A percentile compares a stretch with the other conserved stretches of the same genome.
These are phyloP conservation scores for Fraxinus platypoda DNA, from an alignment of 305 asterid species.

Conservation along the genomic window DNA sequence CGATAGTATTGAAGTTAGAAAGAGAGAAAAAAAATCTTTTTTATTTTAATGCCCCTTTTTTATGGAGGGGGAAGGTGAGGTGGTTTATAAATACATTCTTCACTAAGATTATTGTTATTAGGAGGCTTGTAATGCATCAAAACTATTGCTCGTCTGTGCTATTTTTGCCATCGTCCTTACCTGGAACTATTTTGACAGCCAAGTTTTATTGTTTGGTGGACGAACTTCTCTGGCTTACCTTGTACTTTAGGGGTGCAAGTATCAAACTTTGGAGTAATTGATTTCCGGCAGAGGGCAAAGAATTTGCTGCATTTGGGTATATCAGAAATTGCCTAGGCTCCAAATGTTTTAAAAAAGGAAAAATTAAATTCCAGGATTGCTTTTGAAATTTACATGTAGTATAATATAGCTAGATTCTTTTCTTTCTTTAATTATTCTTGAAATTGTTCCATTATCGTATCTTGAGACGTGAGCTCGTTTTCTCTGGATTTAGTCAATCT, in stretches of 20 bases:
- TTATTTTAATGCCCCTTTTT: not conserved
- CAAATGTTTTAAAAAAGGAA: not conserved
- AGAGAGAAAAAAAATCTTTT: not conserved
- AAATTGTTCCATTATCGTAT: not conserved
- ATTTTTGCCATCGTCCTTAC: not conserved
- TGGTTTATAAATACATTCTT: not conserved
- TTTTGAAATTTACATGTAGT: not conserved
- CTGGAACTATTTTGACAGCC: not conserved
- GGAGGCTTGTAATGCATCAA: not conserved
- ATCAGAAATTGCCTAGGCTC: not conserved
- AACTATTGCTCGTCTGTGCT: not conserved
- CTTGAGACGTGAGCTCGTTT: not conserved
- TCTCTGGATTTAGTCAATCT: not conserved
- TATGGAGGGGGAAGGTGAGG: not conserved
- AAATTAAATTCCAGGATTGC: not conserved
- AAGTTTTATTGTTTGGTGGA: not conserved
- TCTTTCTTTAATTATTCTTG: not conserved
- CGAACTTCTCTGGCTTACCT: not conserved
- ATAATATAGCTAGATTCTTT: not conserved
- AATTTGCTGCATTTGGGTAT: not conserved
- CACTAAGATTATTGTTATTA: not conserved
- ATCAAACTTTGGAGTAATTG: not conserved
- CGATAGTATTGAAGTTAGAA: not conserved
- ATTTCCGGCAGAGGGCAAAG: not conserved
- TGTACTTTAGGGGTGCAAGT: not conserved